Evolutionary conservation across 768 basidiomycete species (phyloP).

Genomic region (Panaeolus papilionaceus): DNA sequence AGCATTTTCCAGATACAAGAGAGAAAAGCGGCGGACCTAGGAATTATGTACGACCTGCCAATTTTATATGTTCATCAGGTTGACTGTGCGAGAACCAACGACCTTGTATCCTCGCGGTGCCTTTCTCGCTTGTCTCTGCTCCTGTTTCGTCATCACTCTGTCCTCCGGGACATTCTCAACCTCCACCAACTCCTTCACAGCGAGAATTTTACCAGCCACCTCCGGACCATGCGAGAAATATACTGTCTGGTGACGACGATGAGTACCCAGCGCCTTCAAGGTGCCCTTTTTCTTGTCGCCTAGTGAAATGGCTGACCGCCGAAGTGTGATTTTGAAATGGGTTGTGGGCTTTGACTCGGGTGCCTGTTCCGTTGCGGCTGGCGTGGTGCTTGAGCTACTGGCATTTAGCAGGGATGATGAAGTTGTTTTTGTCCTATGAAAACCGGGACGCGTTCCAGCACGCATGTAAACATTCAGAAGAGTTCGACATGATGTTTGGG

Average conservation of each 20-base stretch:
- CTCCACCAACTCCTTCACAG: slow-evolving; percentile 88
- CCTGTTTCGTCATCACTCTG: slow-evolving; percentile 68
- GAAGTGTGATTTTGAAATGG: slow-evolving; percentile 90
- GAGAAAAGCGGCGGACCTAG: neutral
- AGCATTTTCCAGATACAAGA: neutral
- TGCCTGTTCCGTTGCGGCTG: slow-evolving; percentile 2
- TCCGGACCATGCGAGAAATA: slow-evolving; percentile 78
- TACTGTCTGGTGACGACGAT: slow-evolving; percentile 84
- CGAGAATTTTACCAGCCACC: slow-evolving; percentile 85
- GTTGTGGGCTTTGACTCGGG: slow-evolving; percentile 48
- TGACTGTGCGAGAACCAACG: slow-evolving; percentile 41
- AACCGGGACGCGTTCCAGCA: slow-evolving; percentile 21
- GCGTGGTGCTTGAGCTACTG: slow-evolving; percentile 4
- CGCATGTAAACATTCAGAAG: slow-evolving; percentile 21
- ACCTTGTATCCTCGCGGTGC: slow-evolving; percentile 74
- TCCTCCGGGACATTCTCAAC: slow-evolving; percentile 82
- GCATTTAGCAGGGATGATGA: slow-evolving; percentile 17
- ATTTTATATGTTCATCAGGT: slow-evolving; percentile 38
- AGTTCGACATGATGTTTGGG: slow-evolving; percentile 22
- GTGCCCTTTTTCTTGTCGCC: slow-evolving; percentile 75
- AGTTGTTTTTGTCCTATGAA: slow-evolving; percentile 20
- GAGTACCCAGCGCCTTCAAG: slow-evolving; percentile 81
- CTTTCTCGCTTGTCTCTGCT: slow-evolving; percentile 71
- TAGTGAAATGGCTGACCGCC: slow-evolving; percentile 86
- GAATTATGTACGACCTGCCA: slow-evolving; percentile 16